These are phyloP conservation scores for Immersiella caudata DNA, from an alignment of 495 filamentous ascomycete genomes.

Conservation along the genomic window DNA sequence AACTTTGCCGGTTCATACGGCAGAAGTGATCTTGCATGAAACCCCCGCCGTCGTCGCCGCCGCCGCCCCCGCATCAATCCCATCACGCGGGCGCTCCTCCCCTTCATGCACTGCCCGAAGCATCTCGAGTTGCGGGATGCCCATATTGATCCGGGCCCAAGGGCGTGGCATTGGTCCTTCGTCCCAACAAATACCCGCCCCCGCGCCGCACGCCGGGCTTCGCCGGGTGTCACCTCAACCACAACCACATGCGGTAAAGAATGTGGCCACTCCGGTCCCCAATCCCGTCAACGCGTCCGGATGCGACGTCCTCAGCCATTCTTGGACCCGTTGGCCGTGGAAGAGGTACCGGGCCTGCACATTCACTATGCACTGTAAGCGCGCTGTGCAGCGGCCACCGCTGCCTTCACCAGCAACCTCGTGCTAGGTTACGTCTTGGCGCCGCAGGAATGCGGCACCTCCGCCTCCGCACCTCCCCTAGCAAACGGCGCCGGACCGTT, in stretches of 20 bases:
- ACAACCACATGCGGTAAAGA: not conserved
- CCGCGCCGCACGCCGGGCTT: not conserved
- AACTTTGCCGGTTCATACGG: not conserved
- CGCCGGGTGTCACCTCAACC: not conserved
- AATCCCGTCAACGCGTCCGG: not conserved
- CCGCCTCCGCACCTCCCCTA: not conserved
- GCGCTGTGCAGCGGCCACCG: not conserved
- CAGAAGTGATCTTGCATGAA: not conserved
- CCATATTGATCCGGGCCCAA: not conserved
- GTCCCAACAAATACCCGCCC: not conserved
- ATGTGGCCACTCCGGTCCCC: not conserved
- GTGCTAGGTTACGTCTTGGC: not conserved
- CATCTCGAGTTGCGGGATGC: not conserved
- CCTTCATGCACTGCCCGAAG: not conserved
- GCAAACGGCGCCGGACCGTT: not conserved
- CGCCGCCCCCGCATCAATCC: not conserved
- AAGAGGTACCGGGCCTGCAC: not conserved
- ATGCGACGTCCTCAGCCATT: not conserved
- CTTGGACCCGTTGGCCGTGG: not conserved
- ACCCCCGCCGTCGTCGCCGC: not conserved
- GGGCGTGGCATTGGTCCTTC: not conserved
- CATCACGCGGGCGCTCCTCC: not conserved
- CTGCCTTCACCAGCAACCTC: not conserved
- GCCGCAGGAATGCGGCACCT: not conserved
- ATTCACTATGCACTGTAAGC: not conserved